Conservation (phyloP, 2,329 filamentous ascomycete species). For the Hymenoscyphus scutula region DNA sequence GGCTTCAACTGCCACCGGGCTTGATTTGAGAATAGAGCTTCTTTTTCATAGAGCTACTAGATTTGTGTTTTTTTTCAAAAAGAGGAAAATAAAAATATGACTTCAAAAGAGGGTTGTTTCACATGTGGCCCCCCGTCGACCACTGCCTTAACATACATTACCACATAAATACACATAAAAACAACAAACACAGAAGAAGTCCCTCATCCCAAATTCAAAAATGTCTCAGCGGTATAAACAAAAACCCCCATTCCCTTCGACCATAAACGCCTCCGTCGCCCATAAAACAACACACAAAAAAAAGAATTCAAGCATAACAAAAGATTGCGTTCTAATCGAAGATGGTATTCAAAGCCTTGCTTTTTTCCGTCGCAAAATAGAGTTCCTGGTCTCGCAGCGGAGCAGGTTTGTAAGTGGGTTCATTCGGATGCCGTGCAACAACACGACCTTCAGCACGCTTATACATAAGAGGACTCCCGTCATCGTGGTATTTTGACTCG, state of each 20-base stretch:
- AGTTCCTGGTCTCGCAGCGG: too few species aligned
- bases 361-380: too few species aligned
- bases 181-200: too few species aligned
- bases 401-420: not conserved
- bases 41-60: not conserved
- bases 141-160: too few species aligned
- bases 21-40: not conserved
- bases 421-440: not conserved
- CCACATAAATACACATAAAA: too few species aligned
- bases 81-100: not conserved
- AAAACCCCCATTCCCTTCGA: not conserved
- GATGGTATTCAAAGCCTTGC: too few species aligned
- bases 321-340: not conserved
- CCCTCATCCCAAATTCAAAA: not conserved
- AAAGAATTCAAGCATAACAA: not conserved
- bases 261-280: not conserved
- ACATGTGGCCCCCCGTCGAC: too few species aligned
- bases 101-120: too few species aligned
- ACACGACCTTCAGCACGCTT: not conserved
- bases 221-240: not conserved
- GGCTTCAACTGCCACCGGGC: constrained; percentile 17
- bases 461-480: not conserved
- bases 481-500: not conserved
- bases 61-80: not conserved
- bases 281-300: not conserved